A percentile compares a stretch with the other conserved stretches of the same genome.
Evolutionary conservation across 164 flowering plant species (phyloP).

Genomic region (Annona cherimola): DNA sequence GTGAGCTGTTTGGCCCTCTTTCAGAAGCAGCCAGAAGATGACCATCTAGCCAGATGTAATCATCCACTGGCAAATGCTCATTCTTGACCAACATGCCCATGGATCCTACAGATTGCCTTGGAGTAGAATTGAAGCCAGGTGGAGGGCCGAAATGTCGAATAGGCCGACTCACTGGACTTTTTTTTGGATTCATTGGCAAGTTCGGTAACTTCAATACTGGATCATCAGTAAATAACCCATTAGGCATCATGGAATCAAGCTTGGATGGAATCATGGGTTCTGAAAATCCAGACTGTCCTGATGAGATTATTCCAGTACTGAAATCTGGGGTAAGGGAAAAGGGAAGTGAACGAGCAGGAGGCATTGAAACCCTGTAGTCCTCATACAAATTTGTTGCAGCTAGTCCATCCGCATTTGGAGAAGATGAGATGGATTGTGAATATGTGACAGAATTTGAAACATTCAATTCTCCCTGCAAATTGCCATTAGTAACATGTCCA

Average conservation of each 20-base stretch:
- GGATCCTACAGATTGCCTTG: slow-evolving; percentile 35
- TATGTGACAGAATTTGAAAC: neutral
- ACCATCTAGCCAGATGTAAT: slow-evolving; percentile 90
- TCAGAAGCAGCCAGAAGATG: slow-evolving; percentile 45
- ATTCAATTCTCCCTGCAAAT: slow-evolving; percentile 5
- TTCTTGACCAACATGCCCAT: slow-evolving; percentile 22
- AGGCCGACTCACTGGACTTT: slow-evolving; percentile 76
- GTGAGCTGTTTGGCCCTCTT: slow-evolving; percentile 24
- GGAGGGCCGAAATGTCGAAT: slow-evolving; percentile 80
- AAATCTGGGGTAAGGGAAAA: slow-evolving; percentile 16
- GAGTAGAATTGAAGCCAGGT: slow-evolving; percentile 65
- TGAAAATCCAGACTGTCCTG: slow-evolving; percentile 14
- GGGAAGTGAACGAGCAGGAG: neutral
- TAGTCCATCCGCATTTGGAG: slow-evolving; percentile 9
- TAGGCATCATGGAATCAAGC: slow-evolving; percentile 41
- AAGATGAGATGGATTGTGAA: slow-evolving; percentile 22
- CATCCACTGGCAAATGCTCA: slow-evolving; percentile 52
- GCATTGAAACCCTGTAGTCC: slow-evolving; percentile 6
- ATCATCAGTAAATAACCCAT: slow-evolving; percentile 1
- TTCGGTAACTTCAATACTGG: neutral
- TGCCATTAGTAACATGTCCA: neutral
- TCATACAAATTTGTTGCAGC: no score
- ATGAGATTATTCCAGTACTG: slow-evolving; percentile 16
- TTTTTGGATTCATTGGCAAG: slow-evolving; percentile 25
- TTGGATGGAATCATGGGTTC: slow-evolving; percentile 45